These are phyloP conservation scores for Metschnikowia peoriensis DNA, from an alignment of 805 yeast species.

Conservation along the genomic window DNA sequence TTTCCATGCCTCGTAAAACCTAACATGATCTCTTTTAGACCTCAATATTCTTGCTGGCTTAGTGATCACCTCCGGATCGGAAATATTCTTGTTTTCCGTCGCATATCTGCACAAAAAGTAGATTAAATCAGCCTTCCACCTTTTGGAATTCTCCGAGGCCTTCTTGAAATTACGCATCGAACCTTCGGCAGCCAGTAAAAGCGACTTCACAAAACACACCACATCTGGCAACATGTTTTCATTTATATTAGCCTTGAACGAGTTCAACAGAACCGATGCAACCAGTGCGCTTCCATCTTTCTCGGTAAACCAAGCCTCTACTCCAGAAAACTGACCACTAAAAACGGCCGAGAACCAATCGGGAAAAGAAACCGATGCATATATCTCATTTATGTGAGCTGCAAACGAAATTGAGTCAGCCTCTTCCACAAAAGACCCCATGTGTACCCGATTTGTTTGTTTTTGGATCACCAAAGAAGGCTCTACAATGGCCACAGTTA, in stretches of 20 bases:
- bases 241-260: constrained; percentile 19
- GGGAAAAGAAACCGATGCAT: constrained; percentile 26
- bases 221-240: constrained; percentile 24
- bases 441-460: constrained; percentile 12
- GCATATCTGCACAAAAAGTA: constrained; percentile 43
- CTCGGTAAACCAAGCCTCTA: constrained; percentile 38
- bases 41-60: constrained; percentile 83
- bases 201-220: constrained; percentile 16
- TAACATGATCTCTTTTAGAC: constrained; percentile 66
- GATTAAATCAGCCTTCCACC: constrained; percentile 36
- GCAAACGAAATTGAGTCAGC: constrained; percentile 24
- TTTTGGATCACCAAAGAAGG: constrained; percentile 35
- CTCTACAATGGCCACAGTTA: constrained; percentile 31
- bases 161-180: constrained; percentile 19
- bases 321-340: constrained; percentile 22
- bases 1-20: constrained; percentile 87
- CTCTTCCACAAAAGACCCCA: constrained; percentile 9
- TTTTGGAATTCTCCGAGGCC: constrained; percentile 13
- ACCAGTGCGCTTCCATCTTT: constrained; percentile 13
- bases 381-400: constrained; percentile 29
- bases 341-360: constrained; percentile 12
- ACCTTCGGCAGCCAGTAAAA: constrained; percentile 14
- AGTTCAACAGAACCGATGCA: constrained; percentile 3
- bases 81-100: constrained; percentile 49
- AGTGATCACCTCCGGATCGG: constrained; percentile 88